These are phyloP conservation scores for Penicillium salamii DNA, from an alignment of 495 filamentous ascomycete genomes.

Conservation along the genomic window DNA sequence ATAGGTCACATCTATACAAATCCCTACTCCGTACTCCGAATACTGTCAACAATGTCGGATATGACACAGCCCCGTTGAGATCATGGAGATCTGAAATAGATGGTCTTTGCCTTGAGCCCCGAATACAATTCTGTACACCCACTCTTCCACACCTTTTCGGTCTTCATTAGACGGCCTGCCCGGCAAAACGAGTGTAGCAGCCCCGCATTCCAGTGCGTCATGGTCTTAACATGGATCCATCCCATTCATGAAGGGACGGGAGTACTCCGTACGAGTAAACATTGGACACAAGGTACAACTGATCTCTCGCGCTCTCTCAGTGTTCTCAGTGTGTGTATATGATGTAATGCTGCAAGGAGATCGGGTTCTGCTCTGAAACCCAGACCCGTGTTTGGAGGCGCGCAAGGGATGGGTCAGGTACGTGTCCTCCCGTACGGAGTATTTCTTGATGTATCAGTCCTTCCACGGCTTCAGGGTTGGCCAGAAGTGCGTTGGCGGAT, in stretches of 20 bases:
- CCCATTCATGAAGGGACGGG: background rate
- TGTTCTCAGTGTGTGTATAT: constrained; percentile 1
- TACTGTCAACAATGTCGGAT: too few relatives aligned
- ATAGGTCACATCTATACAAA: too few relatives aligned
- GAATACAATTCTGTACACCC: too few relatives aligned
- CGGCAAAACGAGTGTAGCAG: background rate
- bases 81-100: too few relatives aligned
- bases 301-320: background rate
- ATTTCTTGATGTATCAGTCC: background rate
- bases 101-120: too few relatives aligned
- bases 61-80: background rate
- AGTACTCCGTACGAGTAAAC: background rate
- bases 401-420: constrained; percentile 32
- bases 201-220: background rate
- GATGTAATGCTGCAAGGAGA: constrained; percentile 25
- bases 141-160: too few relatives aligned
- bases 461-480: too few relatives aligned
- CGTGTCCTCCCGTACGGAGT: constrained; percentile 18
- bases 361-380: constrained; percentile 5
- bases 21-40: too few relatives aligned
- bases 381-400: constrained; percentile 8
- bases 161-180: too few relatives aligned
- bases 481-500: too few relatives aligned
- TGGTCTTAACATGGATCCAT: background rate
- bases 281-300: too few relatives aligned